Base-by-base conservation (phyloP, 2,329 filamentous ascomycete genomes). In the Fusarium anguioides region DNA sequence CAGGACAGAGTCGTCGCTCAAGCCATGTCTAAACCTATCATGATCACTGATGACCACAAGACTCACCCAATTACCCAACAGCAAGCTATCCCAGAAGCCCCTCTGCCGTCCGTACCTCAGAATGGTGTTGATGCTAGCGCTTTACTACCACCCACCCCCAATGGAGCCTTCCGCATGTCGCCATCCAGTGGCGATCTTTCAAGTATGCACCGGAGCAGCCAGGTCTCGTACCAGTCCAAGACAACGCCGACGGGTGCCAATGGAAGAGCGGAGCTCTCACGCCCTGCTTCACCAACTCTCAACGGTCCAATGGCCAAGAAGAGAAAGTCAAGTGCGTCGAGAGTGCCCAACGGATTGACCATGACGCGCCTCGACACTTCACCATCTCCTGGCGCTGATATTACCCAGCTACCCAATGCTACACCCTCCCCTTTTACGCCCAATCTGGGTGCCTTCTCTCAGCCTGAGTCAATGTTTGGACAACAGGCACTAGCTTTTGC, bases 1-100 rank as follows among this genome's bases (percentile, higher is more conserved):
- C 82, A 88, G 66, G 91, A 90, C 71, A 88, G 89, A 41, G 81
- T 97, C 29, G 82, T 98, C 40, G 92, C 93, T 8, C 95, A 99
- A 79, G 88, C 89, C 50, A 90, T 97, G 68, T 93, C 93, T 20
- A 89, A 91, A 54, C 92, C 93, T 1, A 97, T 98, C 68, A 95
- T 97, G 86, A 97, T 98, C 66, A 98, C 96, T 2, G 95, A 99
- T 76, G 95, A 99, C 74, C 95, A 98, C 82, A 98, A 98, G 81
- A 97, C 93, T 9, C 91, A 93, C 71, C 74, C 76, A 6, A 74
- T 75, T 58, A 68, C 76, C 8, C 73, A 75, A 29, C 70, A 75
- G 36, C 66, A 70, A n/a, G 60, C 69, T 17, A 70, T 76, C 45
- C 71, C 75, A 8, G 77, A 78, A 46, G 44, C 60, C 15, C 23